phyloP scores from a whole-genome alignment of 805 yeast genomes.

The Geotrichum ghanense region DNA sequence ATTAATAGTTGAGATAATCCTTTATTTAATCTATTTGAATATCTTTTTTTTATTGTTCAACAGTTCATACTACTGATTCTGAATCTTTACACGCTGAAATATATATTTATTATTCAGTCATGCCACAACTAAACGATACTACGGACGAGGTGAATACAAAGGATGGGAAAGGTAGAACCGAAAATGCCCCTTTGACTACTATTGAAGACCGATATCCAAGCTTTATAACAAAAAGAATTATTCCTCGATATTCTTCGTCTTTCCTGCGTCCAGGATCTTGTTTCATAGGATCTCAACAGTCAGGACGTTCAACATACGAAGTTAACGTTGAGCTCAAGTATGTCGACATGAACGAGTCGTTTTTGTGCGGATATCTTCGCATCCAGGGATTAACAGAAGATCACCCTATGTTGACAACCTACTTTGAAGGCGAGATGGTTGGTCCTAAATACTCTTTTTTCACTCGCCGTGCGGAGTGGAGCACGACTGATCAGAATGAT shows the following conservation, averaged over 20 bases:
- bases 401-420: constrained; percentile 56
- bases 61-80: too few species aligned
- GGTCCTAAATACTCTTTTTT: constrained; percentile 47
- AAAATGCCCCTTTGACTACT: not conserved
- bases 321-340: constrained; percentile 58
- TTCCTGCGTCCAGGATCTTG: constrained; percentile 50
- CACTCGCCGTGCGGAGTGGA: constrained; percentile 52
- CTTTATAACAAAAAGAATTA: constrained; percentile 6
- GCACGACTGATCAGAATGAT: constrained; percentile 47
- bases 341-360: constrained; percentile 48
- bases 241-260: constrained; percentile 21
- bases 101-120: constrained; percentile 3
- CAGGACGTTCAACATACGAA: constrained; percentile 52
- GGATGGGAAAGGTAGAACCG: not conserved
- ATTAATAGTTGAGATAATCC: too few species aligned
- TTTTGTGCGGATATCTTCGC: constrained; percentile 48
- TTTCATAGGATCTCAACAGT: constrained; percentile 60
- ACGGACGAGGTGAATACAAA: not conserved
- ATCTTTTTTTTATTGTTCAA: too few species aligned
- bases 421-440: constrained; percentile 60
- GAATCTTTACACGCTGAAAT: constrained; percentile 4
- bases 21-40: too few species aligned
- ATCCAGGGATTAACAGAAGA: constrained; percentile 51
- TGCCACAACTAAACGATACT: not conserved
- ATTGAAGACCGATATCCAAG: constrained; percentile 8